Evolutionary conservation across 805 yeast species (phyloP), one percentile per base, ranked within the genome.

Genomic region (Pichia insulana): DNA sequence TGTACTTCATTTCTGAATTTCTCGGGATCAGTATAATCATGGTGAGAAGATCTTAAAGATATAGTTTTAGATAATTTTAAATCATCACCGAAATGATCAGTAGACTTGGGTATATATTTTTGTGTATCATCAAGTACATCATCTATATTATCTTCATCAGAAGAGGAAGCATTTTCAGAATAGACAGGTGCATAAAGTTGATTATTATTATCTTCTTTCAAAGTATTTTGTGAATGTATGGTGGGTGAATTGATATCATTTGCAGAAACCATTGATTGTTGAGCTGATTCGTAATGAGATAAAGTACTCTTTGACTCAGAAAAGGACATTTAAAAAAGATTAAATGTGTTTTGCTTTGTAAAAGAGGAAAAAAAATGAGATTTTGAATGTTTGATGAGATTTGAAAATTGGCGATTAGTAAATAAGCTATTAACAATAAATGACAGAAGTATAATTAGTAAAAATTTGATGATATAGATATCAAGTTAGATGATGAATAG

Each of bases 251-350:
- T n/a, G n/a, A n/a, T n/a, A 35, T 38, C 39, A 22, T 22, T 5
- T 6, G 25, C 25, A 22, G 25, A 22, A 22, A 22, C 25, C 25
- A 22, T 22, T 22, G 39, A 44, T 42, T 42, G 43, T 11, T 20
- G 34, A 6, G 48, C 48, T 5, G 45, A 42, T 26, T 44, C 45
- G 16, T 38, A 44, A 20, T 26, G 33, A 26, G 45, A 42, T 25
- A 32, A 28, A 4, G 46, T 37, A 12, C 31, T 34, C 13, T 42
- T 20, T 15, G 45, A 41, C 18, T 18, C 35, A n/a, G 33, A 22
- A n/a, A 40, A 17, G 2, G 43, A 30, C 48, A 42, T 44, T 18
- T 4, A 15, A 22, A 12, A 13, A 9, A 28, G 7, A 17, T 22
- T 8, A 22, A 22, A 22, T 22, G 25, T 6, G 8, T 22, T 22